Evolutionary conservation across 108 stramenopile species (phyloP), one percentile per base, ranked within the genome.

Genomic region (Schizochytrium sp.): DNA sequence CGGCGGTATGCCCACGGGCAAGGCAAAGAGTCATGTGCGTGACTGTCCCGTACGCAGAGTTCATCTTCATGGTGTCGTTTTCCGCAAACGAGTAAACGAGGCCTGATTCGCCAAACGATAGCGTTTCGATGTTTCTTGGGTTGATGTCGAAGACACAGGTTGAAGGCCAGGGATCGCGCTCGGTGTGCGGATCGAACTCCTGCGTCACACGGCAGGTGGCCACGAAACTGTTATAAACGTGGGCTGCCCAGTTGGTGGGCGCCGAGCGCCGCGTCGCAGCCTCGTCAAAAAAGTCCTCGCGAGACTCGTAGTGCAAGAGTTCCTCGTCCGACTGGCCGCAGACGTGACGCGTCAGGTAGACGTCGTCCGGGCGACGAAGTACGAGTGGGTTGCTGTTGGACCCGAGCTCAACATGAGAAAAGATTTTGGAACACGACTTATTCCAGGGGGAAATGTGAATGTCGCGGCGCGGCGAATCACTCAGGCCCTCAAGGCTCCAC

Each of bases 401-500:
- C 43, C 48, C 45, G 28, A 83, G 48, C 12, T 83, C 76, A 4
- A 47, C 51, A 6, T 83, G 76, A 23, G 45, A 25, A 3, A 83
- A 83, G 25, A 83, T 28, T 45, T 47, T 83, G n/a, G 48, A n/a
- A 45, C 48, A 53, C 6, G 76, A 83, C 51, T 83, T 83, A 23
- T 53, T 53, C 76, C 76, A 83, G n/a, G 76, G 76, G 10, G 28
- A 28, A 45, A 47, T 53, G 76, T 83, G 76, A 3, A 83, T 83
- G 28, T 83, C 76, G 19, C 76, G 76, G 25, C 76, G 76, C 6
- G 76, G 76, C 6, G 76, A 83, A 23, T 83, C 76, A 53, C 76
- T 83, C 19, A 83, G 76, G 28, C 76, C 76, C 76, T 83, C 76
- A 23, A 83, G 76, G 23, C 76, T 83, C 76, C 76, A 83, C 76